A percentile compares a stretch with the other conserved stretches of the same genome.
These are phyloP conservation scores for Phaeosphaeriaceae sp. DNA, from an alignment of 2,329 filamentous ascomycete species.

Conservation along the genomic window DNA sequence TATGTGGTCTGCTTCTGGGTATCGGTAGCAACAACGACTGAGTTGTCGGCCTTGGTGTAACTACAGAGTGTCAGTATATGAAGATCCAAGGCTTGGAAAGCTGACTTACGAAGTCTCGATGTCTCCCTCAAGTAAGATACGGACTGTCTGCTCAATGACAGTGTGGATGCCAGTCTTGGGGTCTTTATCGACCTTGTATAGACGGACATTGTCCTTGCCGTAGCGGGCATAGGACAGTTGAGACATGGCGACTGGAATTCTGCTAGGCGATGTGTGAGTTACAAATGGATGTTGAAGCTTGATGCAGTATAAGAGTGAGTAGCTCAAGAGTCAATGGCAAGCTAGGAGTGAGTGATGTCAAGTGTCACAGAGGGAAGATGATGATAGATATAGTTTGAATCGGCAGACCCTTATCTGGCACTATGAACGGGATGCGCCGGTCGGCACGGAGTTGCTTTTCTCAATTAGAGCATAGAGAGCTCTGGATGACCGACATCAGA, in stretches of 20 bases:
- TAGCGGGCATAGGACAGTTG: constrained; percentile 69
- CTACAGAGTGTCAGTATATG: constrained; percentile 53
- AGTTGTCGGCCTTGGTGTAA: constrained; percentile 94
- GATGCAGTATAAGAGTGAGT: neutral
- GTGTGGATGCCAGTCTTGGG: constrained; percentile 77
- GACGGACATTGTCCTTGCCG: constrained; percentile 97
- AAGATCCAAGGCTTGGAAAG: neutral
- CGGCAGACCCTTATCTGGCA: constrained; percentile 38
- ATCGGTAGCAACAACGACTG: constrained; percentile 92
- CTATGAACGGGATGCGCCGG: constrained; percentile 42
- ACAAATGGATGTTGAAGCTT: constrained; percentile 1
- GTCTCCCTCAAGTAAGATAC: constrained; percentile 88
- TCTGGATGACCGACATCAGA: constrained; percentile 24
- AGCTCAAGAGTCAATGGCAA: constrained; percentile 7
- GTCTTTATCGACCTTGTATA: constrained; percentile 92
- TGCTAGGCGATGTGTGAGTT: neutral
- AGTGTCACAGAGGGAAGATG: constrained; percentile 20
- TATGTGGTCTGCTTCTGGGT: constrained; percentile 94
- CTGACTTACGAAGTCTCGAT: constrained; percentile 77
- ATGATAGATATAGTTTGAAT: constrained; percentile 38
- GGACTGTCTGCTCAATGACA: constrained; percentile 93
- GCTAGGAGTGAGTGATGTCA: constrained; percentile 16
- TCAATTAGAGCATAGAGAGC: constrained; percentile 31
- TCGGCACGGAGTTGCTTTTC: constrained; percentile 32
- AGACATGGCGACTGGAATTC: constrained; percentile 47